Evolutionary conservation across 2,329 filamentous ascomycete genomes (phyloP), one percentile per base, ranked within the genome.

Genomic region (Curvularia hawaiiensis): DNA sequence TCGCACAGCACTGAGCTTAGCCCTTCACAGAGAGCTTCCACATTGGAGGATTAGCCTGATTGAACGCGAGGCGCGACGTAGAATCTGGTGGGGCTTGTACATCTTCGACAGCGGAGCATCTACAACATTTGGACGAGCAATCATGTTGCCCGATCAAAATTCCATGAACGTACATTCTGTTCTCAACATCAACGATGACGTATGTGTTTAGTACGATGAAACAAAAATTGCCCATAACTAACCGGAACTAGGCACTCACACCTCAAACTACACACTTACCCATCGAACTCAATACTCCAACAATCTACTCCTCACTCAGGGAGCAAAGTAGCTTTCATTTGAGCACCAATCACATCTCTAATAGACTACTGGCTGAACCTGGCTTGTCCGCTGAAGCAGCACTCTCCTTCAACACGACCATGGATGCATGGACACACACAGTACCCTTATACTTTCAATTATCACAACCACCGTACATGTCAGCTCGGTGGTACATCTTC

Each of bases 31-130:
- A 41, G 67, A 69, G 54, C 52, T 69, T 8, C 67, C 67, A 7
- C 67, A 69, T 54, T 69, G 67, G 67, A 67, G 67, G 11, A 67
- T 69, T 22, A 67, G 64, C 30, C 60, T 68, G 11, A 60, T 68
- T 30, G 67, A 69, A 44, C 65, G 67, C 20, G 67, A 69, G 47
- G 62, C 63, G 9, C 58, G 67, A 47, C 64, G 67, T 16, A 56
- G 67, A 54, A 62, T 66, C 10, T 69, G 65, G 64, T 69, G 67
- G 67, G 65, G 65, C 5, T 20, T 69, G 16, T 69, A 67, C 28
- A 67, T 69, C 9, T 69, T 69, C 46, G 67, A 69, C 28, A 69
- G 67, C 39, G 67, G 67, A 22, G 67, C 67, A 12, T 69, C 67
- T 20, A 69, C 64, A 1, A 69, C 67, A 9, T 68, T 69, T 18